Conservation (phyloP, 2,329 filamentous ascomycete species). For the Alternaria brassicae region DNA sequence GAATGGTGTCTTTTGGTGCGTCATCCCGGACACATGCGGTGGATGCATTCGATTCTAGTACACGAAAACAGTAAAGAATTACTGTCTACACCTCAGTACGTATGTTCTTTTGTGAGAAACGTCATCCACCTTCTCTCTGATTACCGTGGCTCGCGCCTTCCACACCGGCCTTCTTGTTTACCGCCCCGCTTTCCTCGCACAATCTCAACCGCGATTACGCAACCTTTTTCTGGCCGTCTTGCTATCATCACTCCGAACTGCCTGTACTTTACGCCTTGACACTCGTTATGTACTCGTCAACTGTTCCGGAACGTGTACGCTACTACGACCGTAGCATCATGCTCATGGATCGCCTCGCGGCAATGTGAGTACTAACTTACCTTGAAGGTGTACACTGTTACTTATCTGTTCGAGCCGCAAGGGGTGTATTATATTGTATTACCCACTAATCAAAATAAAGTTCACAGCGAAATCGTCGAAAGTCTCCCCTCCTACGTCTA, state of each 20-base stretch:
- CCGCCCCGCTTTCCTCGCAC: slow-evolving; percentile 3
- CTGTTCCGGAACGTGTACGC: slow-evolving; percentile 1
- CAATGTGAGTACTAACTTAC: neutral
- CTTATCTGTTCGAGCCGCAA: neutral
- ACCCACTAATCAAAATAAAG: neutral
- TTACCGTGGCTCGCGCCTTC: neutral
- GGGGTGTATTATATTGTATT: neutral
- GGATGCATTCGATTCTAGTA: neutral
- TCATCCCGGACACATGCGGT: neutral
- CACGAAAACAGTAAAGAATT: neutral
- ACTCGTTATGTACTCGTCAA: neutral
- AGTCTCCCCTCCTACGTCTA: slow-evolving; percentile 13
- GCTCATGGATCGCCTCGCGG: slow-evolving; percentile 1
- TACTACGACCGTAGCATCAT: neutral
- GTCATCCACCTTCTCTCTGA: neutral
- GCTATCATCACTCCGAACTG: neutral
- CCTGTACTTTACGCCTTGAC: neutral
- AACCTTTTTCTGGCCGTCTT: neutral
- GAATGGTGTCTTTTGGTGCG: neutral
- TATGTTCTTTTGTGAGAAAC: neutral
- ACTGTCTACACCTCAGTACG: neutral
- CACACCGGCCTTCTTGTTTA: neutral
- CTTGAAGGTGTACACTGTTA: neutral
- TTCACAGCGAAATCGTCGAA: slow-evolving; percentile 5
- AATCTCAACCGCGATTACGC: neutral